Conservation (phyloP, 805 yeast genomes). For the Ogataea trehalophila region DNA sequence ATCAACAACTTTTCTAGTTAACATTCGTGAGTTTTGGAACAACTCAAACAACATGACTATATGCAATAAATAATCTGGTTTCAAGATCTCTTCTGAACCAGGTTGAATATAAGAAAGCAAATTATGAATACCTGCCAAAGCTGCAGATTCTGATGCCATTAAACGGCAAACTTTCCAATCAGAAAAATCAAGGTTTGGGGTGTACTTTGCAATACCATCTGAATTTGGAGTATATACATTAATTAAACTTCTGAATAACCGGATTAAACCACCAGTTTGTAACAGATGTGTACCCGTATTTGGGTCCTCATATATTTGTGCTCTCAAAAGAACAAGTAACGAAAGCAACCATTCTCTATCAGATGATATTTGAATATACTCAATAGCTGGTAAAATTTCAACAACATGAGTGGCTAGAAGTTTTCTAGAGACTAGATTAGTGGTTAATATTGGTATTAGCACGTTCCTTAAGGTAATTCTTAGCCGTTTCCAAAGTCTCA, state of each 20-base stretch:
- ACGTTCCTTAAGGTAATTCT: constrained; percentile 46
- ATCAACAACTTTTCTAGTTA: constrained; percentile 58
- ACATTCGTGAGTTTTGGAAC: constrained; percentile 55
- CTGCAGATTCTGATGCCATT: constrained; percentile 8
- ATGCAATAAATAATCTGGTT: constrained; percentile 29
- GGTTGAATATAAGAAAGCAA: constrained; percentile 23
- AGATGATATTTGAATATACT: constrained; percentile 37
- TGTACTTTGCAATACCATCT: constrained; percentile 7
- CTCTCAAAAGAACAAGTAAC: constrained; percentile 24
- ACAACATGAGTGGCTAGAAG: constrained; percentile 51
- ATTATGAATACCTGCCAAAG: constrained; percentile 18
- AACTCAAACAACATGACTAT: constrained; percentile 43
- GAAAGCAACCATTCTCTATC: constrained; percentile 48
- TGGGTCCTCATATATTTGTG: constrained; percentile 31
- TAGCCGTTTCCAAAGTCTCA: constrained; percentile 48
- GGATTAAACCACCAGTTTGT: constrained; percentile 34
- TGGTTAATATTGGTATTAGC: constrained; percentile 51
- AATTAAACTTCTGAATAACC: constrained; percentile 36
- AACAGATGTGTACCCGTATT: constrained; percentile 36
- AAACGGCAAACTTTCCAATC: constrained; percentile 13
- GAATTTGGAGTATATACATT: constrained; percentile 6
- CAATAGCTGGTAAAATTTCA: constrained; percentile 48
- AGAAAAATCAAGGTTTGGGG: constrained; percentile 1
- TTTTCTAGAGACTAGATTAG: constrained; percentile 43
- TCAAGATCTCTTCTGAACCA: constrained; percentile 19